Percentiles rank a stretch among this genome's conserved stretches.
Evolutionary conservation across 75 land plant genomes (phyloP).

Genomic region (Isoetes taiwanensis): DNA sequence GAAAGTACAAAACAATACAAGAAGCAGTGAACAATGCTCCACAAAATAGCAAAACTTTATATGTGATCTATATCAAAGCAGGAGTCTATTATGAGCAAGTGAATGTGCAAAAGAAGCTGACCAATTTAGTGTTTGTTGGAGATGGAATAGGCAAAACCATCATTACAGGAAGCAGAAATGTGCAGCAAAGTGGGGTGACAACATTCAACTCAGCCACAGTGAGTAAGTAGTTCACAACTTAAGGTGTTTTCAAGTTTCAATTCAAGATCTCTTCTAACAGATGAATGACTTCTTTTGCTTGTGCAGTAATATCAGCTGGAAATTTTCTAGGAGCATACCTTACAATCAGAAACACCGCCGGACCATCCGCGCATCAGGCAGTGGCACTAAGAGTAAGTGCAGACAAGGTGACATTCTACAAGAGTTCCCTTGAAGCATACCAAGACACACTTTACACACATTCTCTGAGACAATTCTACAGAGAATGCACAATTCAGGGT

Average conservation of each 20-base stretch:
- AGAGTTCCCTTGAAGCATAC: not conserved
- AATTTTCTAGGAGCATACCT: not conserved
- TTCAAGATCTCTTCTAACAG: too few relatives aligned
- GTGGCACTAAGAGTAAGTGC: slow-evolving; percentile 1
- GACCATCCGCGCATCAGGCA: not conserved
- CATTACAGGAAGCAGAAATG: not conserved
- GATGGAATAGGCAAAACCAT: slow-evolving; percentile 8
- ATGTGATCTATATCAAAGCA: not conserved
- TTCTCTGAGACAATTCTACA: not conserved
- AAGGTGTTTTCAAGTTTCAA: not conserved
- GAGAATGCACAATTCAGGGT: not conserved
- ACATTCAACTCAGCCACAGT: slow-evolving; percentile 1
- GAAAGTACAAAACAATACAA: slow-evolving; percentile 1
- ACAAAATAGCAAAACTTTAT: not conserved
- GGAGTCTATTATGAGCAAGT: not conserved
- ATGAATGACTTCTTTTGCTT: not conserved
- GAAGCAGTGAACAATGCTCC: not conserved
- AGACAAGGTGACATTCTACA: not conserved
- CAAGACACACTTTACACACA: slow-evolving; percentile 6
- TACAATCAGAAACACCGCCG: not conserved
- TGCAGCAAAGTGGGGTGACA: not conserved
- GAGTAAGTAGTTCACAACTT: not conserved
- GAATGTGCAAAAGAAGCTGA: not conserved
- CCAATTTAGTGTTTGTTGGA: not conserved
- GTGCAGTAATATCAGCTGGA: not conserved